Evolutionary conservation across 768 basidiomycete species (phyloP), one percentile per base, ranked within the genome.

Genomic region (Psilocybe cyanescens): DNA sequence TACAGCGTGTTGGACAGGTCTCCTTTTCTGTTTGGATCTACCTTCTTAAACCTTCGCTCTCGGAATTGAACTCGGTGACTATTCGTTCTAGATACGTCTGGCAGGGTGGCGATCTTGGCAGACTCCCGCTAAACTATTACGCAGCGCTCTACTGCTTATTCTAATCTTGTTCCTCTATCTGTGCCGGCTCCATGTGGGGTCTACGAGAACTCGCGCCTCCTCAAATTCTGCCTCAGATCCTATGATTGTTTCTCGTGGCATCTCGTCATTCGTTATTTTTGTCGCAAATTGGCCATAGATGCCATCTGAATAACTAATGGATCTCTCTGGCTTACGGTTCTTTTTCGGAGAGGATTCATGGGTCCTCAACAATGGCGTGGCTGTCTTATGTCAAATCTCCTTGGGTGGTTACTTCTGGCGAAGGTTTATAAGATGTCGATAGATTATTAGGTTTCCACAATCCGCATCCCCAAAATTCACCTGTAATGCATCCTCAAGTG

Each of bases 401-500:
- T 59, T 64, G 55, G 62, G 54, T 55, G 50, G 63, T 59, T 41
- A 28, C 50, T 37, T 56, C 30, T 45, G 37, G 48, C 53, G 49
- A 30, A 29, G 37, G 57, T 64, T 70, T 67, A 68, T 66, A 67
- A 70, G 61, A 49, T 45, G 59, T 61, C 55, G 24, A 64, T 54
- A 60, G 45, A n/a, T 52, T 56, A 35, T 35, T 60, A 16, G 59
- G 16, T 44, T 55, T 57, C 24, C 29, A 31, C 61, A 63, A 65
- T 50, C 53, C 60, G 53, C 60, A 61, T 17, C 60, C 16, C 44
- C 56, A 55, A 55, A 58, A 37, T 63, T 62, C 35, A 37, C 47
- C 49, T 47, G 49, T 57, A 53, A 73, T 73, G 72, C 66, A 68
- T 59, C 62, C 67, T 62, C 65, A 64, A 46, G 68, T 53, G 55